These are phyloP conservation scores for Ophiocordyceps camponoti-saundersi DNA, from an alignment of 2,329 filamentous ascomycete genomes.

Conservation along the genomic window DNA sequence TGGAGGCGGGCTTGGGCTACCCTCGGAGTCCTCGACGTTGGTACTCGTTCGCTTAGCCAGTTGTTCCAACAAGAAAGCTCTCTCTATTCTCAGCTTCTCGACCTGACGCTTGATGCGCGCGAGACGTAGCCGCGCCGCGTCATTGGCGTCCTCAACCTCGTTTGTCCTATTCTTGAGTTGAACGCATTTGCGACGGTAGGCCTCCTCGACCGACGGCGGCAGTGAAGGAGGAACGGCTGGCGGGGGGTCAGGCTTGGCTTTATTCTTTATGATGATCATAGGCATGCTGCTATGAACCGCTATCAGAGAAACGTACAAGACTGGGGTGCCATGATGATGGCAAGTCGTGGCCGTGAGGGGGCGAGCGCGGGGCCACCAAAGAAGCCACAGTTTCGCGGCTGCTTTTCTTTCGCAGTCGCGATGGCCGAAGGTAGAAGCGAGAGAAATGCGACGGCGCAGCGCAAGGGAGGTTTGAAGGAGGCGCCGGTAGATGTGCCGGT, in stretches of 20 bases:
- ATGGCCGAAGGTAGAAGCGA: too few species aligned
- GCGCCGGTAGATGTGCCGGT: too few species aligned
- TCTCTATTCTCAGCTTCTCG: slow-evolving; percentile 79
- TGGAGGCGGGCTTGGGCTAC: slow-evolving; percentile 62
- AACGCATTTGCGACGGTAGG: slow-evolving; percentile 93
- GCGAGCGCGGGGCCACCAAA: background rate
- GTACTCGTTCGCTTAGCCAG: slow-evolving; percentile 57
- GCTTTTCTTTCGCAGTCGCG: too few species aligned
- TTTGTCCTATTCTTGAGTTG: slow-evolving; percentile 80
- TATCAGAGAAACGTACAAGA: slow-evolving; percentile 8
- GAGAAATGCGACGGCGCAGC: too few species aligned
- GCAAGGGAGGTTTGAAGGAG: too few species aligned
- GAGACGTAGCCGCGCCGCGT: slow-evolving; percentile 64
- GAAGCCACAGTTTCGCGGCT: background rate
- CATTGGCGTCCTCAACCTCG: slow-evolving; percentile 85
- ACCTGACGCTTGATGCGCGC: slow-evolving; percentile 68
- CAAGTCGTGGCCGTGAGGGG: background rate
- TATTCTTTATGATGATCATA: slow-evolving; percentile 17
- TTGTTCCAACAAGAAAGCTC: slow-evolving; percentile 58
- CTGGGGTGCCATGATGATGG: slow-evolving; percentile 11
- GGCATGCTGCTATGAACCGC: slow-evolving; percentile 9
- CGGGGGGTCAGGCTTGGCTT: slow-evolving; percentile 18
- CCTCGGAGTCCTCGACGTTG: slow-evolving; percentile 63
- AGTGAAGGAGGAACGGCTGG: slow-evolving; percentile 39
- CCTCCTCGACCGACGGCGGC: slow-evolving; percentile 84